Conservation (phyloP, 805 yeast genomes). For the Wickerhamiella occidentalis region DNA sequence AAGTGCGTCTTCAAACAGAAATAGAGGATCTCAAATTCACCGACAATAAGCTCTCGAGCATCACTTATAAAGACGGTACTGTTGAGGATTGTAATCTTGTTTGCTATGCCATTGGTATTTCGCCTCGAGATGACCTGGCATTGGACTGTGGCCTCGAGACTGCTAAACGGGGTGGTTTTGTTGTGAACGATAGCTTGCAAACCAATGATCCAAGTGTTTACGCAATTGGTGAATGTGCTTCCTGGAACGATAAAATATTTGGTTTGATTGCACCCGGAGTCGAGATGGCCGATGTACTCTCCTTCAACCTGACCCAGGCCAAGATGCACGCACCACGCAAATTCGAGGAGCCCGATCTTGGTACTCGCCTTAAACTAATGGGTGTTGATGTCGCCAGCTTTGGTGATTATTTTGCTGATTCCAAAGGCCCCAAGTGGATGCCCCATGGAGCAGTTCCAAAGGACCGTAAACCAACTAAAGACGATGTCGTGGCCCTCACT, state of each 20-base stretch:
- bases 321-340: constrained; percentile 24
- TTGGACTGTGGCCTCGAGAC: constrained; percentile 19
- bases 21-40: constrained; percentile 36
- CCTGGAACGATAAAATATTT: constrained; percentile 29
- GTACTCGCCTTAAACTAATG: constrained; percentile 30
- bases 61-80: constrained; percentile 25
- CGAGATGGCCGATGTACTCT: constrained; percentile 31
- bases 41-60: constrained; percentile 20
- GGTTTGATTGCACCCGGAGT: constrained; percentile 33
- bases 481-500: constrained; percentile 23
- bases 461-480: constrained; percentile 12
- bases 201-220: constrained; percentile 26
- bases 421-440: constrained; percentile 28
- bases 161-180: constrained; percentile 27
- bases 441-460: constrained; percentile 22
- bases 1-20: constrained; percentile 41
- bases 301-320: constrained; percentile 30
- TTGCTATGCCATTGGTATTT: constrained; percentile 30
- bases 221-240: constrained; percentile 32
- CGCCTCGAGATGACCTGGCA: constrained; percentile 31
- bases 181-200: constrained; percentile 24
- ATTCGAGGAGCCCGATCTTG: constrained; percentile 29
- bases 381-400: constrained; percentile 33
- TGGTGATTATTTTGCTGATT: constrained; percentile 32
- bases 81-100: constrained; percentile 27